phyloP scores from a whole-genome alignment of 2,329 filamentous ascomycete genomes.

The Ambrosiella beaveri region DNA sequence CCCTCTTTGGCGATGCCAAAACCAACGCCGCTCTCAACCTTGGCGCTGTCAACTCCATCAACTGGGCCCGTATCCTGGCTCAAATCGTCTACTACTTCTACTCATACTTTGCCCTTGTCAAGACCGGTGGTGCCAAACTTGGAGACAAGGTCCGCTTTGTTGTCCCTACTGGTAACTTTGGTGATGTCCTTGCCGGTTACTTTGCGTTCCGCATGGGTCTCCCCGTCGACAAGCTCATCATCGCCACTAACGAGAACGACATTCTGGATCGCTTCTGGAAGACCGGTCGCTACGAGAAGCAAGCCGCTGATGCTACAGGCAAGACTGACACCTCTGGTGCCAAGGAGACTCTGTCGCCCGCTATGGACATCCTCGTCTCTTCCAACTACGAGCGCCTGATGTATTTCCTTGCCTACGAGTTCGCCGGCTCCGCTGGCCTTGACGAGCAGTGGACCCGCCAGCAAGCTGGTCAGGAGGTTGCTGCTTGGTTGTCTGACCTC shows the following conservation, averaged over 20 bases:
- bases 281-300: conserved; percentile 77
- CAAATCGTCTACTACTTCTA: conserved; percentile 97
- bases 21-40: conserved; percentile 71
- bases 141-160: conserved; percentile 65
- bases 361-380: conserved; percentile 94
- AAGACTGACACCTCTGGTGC: conserved; percentile 52
- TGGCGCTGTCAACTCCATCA: conserved; percentile 91
- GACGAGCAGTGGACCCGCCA: conserved; percentile 49
- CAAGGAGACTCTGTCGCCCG: conserved; percentile 81
- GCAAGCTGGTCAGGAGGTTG: conserved; percentile 59
- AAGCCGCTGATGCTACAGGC: conserved; percentile 36
- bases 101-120: conserved; percentile 70
- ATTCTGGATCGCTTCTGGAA: conserved; percentile 93
- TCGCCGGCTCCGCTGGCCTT: conserved; percentile 40
- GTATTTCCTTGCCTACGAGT: conserved; percentile 77
- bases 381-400: conserved; percentile 93
- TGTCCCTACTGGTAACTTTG: conserved; percentile 91
- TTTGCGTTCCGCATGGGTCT: conserved; percentile 85
- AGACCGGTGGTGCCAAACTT: conserved; percentile 37
- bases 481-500: conserved; percentile 57
- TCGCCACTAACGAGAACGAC: conserved; percentile 95
- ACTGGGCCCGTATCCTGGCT: conserved; percentile 85
- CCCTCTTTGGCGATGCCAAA: conserved; percentile 70
- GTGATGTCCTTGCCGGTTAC: conserved; percentile 83
- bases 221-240: conserved; percentile 70